Evolutionary conservation across 2,329 filamentous ascomycete genomes (phyloP), one percentile per base, ranked within the genome.

Genomic region (Tolypocladium cylindrosporum): DNA sequence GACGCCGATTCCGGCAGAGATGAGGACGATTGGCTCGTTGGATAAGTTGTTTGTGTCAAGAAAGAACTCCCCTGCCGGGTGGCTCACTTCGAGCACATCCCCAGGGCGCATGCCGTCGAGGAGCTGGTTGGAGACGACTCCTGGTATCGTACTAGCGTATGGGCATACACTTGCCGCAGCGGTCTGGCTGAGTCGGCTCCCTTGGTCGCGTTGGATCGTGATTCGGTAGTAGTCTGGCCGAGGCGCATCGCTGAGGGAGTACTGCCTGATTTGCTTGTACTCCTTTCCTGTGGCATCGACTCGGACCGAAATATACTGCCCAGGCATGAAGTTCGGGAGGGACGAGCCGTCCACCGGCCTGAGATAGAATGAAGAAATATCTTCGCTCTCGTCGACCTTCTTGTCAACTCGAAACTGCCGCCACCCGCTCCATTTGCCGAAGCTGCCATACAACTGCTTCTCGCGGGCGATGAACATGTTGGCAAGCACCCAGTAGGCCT

Each of bases 401-500:
- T 80, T 74, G 54, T 76, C 75, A 59, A 91, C 83, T 55, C 75
- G 80, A 73, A 91, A 90, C 31, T 83, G 77, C 34, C 85, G 79
- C 84, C 86, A 91, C 54, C 80, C 77, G 19, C 76, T 78, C 88
- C 88, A 91, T 41, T 74, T 73, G n/a, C 78, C 74, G 55, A 83
- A 82, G 39, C 80, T 74, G 41, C 78, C 72, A 72, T 89, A 90
- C 53, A 91, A 72, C 59, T 83, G 76, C 5, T 74, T 75, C 68
- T 91, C 88, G 55, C 83, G 79, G 24, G 75, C 78, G 63, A 89
- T 90, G 74, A 91, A 82, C 74, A 91, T 82, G 69, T 86, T 80
- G 34, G 88, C 88, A 31, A 91, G 80, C 64, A 90, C 79, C 80
- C 82, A 85, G 73, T 91, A 91, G 1, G 88, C 88, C 55, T 83